Evolutionary conservation across 306 rosid genomes (phyloP), one percentile per base, ranked within the genome.

Genomic region (Alnus glutinosa): DNA sequence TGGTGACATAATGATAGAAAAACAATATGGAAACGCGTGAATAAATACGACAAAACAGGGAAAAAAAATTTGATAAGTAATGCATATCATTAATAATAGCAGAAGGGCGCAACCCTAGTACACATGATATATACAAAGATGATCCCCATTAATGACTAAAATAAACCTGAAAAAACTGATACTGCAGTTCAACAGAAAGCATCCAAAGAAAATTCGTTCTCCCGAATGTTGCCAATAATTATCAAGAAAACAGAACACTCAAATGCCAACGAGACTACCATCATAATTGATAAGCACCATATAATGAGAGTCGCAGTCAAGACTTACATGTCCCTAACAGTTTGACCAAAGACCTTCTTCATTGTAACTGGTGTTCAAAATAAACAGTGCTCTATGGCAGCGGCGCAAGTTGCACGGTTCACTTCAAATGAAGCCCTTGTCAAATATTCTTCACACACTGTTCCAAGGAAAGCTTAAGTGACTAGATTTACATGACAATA

Each of bases 311-410:
- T 44, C 5, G 61, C 7, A 75, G n/a, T 51, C 23, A 64, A 84
- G 10, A 87, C 98, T 89, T 89, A 95, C 99, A 95, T 70, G 86
- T 95, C 99, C 83, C 99, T 90, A 81, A 95, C 97, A 79, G 99
- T 95, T 90, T 93, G 99, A 84, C 83, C 98, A 79, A 95, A 84
- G 81, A 68, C 99, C 85, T 95, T 95, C 98, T 95, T 95, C 99
- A 95, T 95, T 36, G 83, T 78, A 74, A 79, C 73, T 39, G 84
- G 72, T 80, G 69, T 81, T 83, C 82, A 74, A 51, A 55, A 58
- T 14, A 68, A 69, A 49, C 74, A 51, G 70, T 72, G 81, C 78
- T 80, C 70, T 34, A 71, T 76, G 75, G 86, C 74, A 46, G 80
- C 75, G 59, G 90, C 79, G 59, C 81, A 58, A 81, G 62, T 64